Conservation (phyloP, 768 basidiomycete genomes). For the Collybia nuda region DNA sequence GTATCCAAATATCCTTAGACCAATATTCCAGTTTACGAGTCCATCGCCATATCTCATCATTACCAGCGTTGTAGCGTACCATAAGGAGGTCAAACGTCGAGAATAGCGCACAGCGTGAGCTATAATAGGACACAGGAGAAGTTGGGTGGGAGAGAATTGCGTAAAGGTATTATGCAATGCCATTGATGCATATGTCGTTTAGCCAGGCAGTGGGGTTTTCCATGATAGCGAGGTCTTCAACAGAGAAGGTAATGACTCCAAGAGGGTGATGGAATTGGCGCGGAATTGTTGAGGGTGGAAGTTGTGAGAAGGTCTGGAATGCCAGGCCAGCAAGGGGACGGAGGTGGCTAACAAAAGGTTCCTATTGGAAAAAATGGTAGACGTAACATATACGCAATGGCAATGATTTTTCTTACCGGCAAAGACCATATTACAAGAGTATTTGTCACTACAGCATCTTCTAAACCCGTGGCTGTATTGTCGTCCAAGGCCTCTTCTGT, state of each 20-base stretch:
- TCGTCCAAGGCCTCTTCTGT: no score
- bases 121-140: neutral
- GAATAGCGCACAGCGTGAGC: neutral
- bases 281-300: no score
- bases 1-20: slow-evolving; percentile 1
- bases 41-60: slow-evolving; percentile 2
- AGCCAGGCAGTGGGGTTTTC: neutral
- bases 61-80: neutral
- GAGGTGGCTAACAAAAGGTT: no score
- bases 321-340: no score
- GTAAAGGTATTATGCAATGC: neutral
- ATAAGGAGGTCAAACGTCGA: slow-evolving; percentile 4
- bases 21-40: neutral
- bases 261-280: no score
- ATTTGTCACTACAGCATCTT: no score
- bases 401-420: no score
- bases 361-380: no score
- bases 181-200: neutral
- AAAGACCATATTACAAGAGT: no score
- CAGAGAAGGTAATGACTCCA: neutral
- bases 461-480: no score
- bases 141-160: neutral
- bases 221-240: slow-evolving; percentile 1
- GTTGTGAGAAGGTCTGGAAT: no score
- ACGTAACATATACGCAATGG: no score